A percentile compares a stretch with the other conserved stretches of the same genome.
These are phyloP conservation scores for Barnettozyma wickerhamii DNA, from an alignment of 805 yeast genomes.

Conservation along the genomic window DNA sequence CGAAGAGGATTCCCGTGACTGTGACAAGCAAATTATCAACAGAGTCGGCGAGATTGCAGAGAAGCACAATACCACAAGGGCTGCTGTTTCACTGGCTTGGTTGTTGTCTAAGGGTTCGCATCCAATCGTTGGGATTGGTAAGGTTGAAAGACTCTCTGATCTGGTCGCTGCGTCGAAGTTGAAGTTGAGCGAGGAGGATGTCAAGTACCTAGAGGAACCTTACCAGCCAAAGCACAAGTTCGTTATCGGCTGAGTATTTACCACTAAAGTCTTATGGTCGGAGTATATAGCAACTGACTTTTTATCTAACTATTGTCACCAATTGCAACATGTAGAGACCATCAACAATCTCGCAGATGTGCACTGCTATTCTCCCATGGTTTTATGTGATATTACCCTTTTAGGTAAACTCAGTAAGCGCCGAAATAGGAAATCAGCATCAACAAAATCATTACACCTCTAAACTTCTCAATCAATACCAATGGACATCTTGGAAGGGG, in stretches of 20 bases:
- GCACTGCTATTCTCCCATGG: too few relatives aligned
- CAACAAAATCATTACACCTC: neutral
- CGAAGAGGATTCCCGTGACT: slow-evolving; percentile 1
- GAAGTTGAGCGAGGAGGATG: slow-evolving; percentile 23
- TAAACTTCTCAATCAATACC: neutral
- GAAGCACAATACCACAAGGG: slow-evolving; percentile 45
- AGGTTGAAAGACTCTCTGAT: slow-evolving; percentile 47
- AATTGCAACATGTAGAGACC: too few relatives aligned
- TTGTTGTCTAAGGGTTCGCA: slow-evolving; percentile 41
- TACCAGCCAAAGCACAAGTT: slow-evolving; percentile 1
- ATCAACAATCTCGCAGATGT: too few relatives aligned
- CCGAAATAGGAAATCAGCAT: too few relatives aligned
- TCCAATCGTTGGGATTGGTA: slow-evolving; percentile 52
- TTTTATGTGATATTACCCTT: too few relatives aligned
- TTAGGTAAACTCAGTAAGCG: too few relatives aligned
- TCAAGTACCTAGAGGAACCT: slow-evolving; percentile 10
- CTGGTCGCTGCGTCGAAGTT: slow-evolving; percentile 38
- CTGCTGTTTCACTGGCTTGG: slow-evolving; percentile 47
- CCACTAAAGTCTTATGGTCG: too few relatives aligned
- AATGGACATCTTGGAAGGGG: slow-evolving; percentile 3
- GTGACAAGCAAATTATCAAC: slow-evolving; percentile 3
- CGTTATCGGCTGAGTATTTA: neutral
- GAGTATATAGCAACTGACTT: too few relatives aligned
- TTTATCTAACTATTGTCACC: too few relatives aligned
- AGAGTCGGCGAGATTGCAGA: slow-evolving; percentile 25